phyloP scores from a whole-genome alignment of 129 eudicot species.

The Logfia minima region DNA sequence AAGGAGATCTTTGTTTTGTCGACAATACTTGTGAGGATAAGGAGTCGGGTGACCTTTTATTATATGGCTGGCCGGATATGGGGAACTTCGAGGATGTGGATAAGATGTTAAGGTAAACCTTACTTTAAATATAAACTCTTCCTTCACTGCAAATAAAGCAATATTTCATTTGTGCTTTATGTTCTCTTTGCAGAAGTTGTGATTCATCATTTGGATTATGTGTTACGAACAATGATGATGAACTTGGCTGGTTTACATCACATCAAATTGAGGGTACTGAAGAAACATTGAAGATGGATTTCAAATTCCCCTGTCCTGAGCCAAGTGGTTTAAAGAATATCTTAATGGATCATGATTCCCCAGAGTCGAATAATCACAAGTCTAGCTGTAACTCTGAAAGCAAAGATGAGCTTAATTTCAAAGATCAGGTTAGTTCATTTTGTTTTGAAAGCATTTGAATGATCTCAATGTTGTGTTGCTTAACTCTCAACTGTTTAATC shows the following conservation, averaged over 20 bases:
- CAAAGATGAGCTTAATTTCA: conserved; percentile 31
- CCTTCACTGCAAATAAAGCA: not conserved
- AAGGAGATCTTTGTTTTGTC: conserved; percentile 51
- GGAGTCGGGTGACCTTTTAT: conserved; percentile 59
- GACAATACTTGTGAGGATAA: conserved; percentile 47
- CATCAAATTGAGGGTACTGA: conserved; percentile 54
- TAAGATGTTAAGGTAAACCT: conserved; percentile 73
- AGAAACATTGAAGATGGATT: conserved; percentile 49
- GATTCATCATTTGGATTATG: conserved; percentile 80
- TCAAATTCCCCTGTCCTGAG: conserved; percentile 46
- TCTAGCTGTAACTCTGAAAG: conserved; percentile 37
- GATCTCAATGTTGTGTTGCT: conserved; percentile 17
- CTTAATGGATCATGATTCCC: conserved; percentile 31
- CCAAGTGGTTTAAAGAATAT: conserved; percentile 38
- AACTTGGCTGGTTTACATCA: conserved; percentile 71
- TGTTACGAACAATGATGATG: conserved; percentile 51
- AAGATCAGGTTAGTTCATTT: conserved; percentile 44
- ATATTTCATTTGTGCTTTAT: conserved; percentile 14
- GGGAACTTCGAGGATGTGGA: conserved; percentile 91
- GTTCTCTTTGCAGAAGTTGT: conserved; percentile 64
- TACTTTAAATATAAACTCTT: not conserved
- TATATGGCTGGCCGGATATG: conserved; percentile 75
- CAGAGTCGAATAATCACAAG: conserved; percentile 33
- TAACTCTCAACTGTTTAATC: not conserved
- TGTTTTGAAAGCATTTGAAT: conserved; percentile 4